Evolutionary conservation across 2,329 filamentous ascomycete genomes (phyloP).

Genomic region (Penicillium occitanis): DNA sequence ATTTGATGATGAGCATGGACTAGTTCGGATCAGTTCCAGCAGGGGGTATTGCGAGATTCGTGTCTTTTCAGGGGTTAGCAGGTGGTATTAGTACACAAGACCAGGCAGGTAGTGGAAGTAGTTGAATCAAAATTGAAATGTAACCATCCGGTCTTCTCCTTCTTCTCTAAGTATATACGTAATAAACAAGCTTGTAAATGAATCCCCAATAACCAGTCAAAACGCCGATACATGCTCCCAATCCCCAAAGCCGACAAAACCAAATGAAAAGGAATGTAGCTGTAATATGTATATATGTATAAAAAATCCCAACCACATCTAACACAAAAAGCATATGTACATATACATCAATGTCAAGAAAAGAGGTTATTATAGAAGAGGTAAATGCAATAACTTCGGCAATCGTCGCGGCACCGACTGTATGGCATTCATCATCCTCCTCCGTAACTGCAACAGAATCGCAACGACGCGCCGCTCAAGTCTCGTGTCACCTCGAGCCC

Average conservation of each 20-base stretch:
- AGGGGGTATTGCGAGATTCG: background rate
- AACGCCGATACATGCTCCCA: background rate
- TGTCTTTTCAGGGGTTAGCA: background rate
- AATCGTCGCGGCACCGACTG: constrained; percentile 8
- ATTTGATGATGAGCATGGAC: background rate
- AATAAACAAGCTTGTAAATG: background rate
- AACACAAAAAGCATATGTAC: background rate
- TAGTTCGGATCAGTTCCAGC: background rate
- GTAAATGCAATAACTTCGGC: constrained; percentile 7
- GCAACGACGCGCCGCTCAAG: constrained; percentile 41
- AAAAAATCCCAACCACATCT: background rate
- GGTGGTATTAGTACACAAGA: background rate
- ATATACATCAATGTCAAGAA: background rate
- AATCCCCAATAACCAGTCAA: background rate
- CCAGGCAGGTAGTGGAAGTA: background rate
- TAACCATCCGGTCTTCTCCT: background rate
- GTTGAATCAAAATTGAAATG: background rate
- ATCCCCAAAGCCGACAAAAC: background rate
- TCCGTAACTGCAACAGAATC: constrained; percentile 37
- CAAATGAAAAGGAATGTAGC: background rate
- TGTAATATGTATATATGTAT: background rate
- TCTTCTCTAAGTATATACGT: background rate
- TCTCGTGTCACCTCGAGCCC: constrained; percentile 43
- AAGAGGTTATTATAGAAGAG: constrained; percentile 8
- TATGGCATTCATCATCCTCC: constrained; percentile 26